Evolutionary conservation across 257 asterid genomes (phyloP), one percentile per base, ranked within the genome.

Genomic region (Solanum stenotomum): DNA sequence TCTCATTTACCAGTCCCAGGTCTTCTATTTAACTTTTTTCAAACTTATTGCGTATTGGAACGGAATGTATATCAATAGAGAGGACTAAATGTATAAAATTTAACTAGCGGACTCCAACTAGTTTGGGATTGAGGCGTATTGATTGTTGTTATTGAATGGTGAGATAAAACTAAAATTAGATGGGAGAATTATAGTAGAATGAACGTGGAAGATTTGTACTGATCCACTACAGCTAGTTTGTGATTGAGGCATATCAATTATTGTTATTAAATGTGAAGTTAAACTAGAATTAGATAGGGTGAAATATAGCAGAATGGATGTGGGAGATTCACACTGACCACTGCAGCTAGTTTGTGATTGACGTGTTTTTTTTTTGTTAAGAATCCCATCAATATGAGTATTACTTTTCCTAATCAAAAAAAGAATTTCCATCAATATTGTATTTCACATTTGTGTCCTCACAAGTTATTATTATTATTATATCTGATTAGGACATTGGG

Each of bases 1-100:
- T 93, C 90, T 92, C 97, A 34, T 95, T 94, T 87, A 46, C 97
- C 71, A 92, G 91, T 91, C 96, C 97, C 74, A 97, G 99, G 99
- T 95, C 89, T 87, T 56, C 46, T 78, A 27, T 70, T 33, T 86
- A 2, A 20, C 38, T 20, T 46, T 20, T 71, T 49, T 13, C 12
- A 27, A 14, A 78, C 61, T 25, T 44, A 42, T 78, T 44, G 16
- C 3, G 27, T 79, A 79, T 79, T 79, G 67, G 9, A 42, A 79
- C 38, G 18, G 56, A 81, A 27, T 46, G 42, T 2, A 49, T 74
- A 33, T 35, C 33, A 86, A 38, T 44, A 46, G 56, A 20, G 37
- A 20, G 34, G 79, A 65, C 34, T 63, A 37, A 85, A 72, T 40
- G 46, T 42, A 14, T 25, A 40, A 31, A 77, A 40, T 77, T n/a